Evolutionary conservation across 176 grass and related monocot species (phyloP).

Genomic region (Hsuehochloa calcarea): DNA sequence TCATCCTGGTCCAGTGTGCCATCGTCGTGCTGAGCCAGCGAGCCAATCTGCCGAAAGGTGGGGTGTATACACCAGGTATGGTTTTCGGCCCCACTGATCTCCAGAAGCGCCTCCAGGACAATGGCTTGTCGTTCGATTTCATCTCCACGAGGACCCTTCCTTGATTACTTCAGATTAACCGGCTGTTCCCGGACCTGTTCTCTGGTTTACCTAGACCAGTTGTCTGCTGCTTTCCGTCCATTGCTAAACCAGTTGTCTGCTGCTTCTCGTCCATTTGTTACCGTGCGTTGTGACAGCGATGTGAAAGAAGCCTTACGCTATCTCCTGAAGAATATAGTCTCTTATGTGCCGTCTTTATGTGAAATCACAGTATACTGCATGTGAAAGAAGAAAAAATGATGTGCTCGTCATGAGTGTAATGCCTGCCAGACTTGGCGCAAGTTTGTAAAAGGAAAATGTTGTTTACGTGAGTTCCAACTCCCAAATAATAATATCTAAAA

Average conservation of each 20-base stretch:
- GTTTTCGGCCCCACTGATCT: constrained; percentile 81
- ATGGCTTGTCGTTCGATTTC: constrained; percentile 68
- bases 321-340: neutral
- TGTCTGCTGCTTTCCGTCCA: neutral
- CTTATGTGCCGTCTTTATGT: neutral
- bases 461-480: neutral
- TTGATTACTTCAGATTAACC: neutral
- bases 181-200: neutral
- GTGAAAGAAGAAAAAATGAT: neutral
- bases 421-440: neutral
- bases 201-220: neutral
- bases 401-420: neutral
- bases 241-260: neutral
- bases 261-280: neutral
- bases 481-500: neutral
- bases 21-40: constrained; percentile 68
- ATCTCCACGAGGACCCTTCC: constrained; percentile 28
- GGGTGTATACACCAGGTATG: constrained; percentile 58
- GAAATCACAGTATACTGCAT: neutral
- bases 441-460: neutral
- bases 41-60: constrained; percentile 64
- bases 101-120: constrained; percentile 68
- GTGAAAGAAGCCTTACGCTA: neutral
- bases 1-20: constrained; percentile 72
- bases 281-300: neutral